Conservation (phyloP, 2,329 filamentous ascomycete genomes). For the Pseudogymnoascus sp. region DNA sequence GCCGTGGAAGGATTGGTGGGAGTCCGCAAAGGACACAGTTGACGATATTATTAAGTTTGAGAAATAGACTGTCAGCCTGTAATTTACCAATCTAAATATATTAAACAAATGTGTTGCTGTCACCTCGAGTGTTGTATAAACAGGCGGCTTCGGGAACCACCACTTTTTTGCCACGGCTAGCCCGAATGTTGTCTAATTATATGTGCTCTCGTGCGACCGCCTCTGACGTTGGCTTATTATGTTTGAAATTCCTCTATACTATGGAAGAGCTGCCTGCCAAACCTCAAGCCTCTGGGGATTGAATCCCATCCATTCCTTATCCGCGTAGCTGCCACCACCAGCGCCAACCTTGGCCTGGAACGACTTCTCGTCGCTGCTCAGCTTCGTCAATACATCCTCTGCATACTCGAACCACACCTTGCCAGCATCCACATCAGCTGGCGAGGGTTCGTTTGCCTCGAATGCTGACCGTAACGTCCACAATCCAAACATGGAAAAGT, state of each 20-base stretch:
- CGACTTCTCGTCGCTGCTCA: slow-evolving; percentile 11
- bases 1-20: slow-evolving; percentile 11
- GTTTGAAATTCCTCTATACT: background rate
- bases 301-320: slow-evolving; percentile 25
- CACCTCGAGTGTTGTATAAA: too few relatives aligned
- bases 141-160: too few relatives aligned
- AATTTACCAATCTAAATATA: too few relatives aligned
- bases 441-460: slow-evolving; percentile 17
- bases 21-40: slow-evolving; percentile 8
- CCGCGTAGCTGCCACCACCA: slow-evolving; percentile 17
- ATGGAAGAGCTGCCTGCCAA: slow-evolving; percentile 19
- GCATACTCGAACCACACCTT: slow-evolving; percentile 22
- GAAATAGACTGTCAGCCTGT: background rate
- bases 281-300: slow-evolving; percentile 23
- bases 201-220: background rate
- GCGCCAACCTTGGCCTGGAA: slow-evolving; percentile 18
- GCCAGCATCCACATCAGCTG: slow-evolving; percentile 19
- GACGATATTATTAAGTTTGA: slow-evolving; percentile 5
- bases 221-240: background rate
- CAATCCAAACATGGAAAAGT: slow-evolving; percentile 26
- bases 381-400: slow-evolving; percentile 15
- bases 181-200: background rate
- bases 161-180: too few relatives aligned
- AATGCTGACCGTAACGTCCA: slow-evolving; percentile 27
- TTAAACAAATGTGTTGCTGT: too few relatives aligned